Evolutionary conservation across 1,139 yeast species (phyloP), one percentile per base, ranked within the genome.

Genomic region (Pichia sp.): DNA sequence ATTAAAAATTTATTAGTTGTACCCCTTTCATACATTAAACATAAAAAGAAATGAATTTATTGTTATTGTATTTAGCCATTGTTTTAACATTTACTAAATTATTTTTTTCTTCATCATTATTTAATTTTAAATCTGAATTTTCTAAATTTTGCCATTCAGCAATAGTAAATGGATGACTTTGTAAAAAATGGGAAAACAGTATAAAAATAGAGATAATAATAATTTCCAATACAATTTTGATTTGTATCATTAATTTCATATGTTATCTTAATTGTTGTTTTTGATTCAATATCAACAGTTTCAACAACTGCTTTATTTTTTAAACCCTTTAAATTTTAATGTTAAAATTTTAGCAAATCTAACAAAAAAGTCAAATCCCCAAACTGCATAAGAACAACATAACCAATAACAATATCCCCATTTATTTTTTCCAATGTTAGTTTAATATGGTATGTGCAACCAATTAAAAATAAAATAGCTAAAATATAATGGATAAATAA

Each of bases 321-420:
- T 11, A 39, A 44, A 5, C 47, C 47, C 40, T 30, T 40, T 8
- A 42, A 8, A 7, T 26, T 39, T 70, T 46, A 70, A 71, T 49
- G 61, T 59, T 39, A 58, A 47, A 50, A 68, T 32, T 66, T 59
- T 2, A 57, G 36, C 18, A 42, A 69, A 54, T 53, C 75, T 60
- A 41, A 62, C 45, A 6, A 66, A 44, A 45, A 71, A 60, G 50
- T 71, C 75, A 50, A 59, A 69, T 1, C 59, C 53, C 63, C 67
- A 62, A 35, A 71, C 65, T 4, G 62, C 72, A 36, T 65, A 65
- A 57, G 67, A 59, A 0, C 72, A 54, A 60, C 69, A 70, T 7
- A 69, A 51, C 74, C 74, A 71, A 7, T 67, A 68, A 54, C 63
- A 50, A 70, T 73, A 71, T 5, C 75, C 75, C 49, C 69, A 52